A percentile compares a stretch with the other conserved stretches of the same genome.
phyloP scores from a whole-genome alignment of 164 flowering plant species.

The Litsea cubeba region DNA sequence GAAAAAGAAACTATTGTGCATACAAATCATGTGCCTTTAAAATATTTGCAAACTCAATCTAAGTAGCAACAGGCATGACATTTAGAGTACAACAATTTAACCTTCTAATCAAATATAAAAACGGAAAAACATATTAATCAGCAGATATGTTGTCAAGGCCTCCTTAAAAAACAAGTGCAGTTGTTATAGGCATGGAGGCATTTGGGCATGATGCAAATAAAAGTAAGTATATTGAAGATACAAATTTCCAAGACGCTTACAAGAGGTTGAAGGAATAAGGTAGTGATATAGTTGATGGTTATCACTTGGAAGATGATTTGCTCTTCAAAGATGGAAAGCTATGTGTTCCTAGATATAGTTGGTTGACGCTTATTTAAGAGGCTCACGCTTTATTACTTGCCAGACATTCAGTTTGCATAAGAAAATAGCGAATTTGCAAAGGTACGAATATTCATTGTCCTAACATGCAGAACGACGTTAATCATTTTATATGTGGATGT shows the following conservation, averaged over 20 bases:
- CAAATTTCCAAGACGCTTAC: background rate
- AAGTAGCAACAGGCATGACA: background rate
- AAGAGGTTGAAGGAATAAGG: background rate
- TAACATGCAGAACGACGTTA: background rate
- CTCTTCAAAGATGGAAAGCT: background rate
- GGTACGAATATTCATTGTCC: background rate
- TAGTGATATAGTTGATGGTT: background rate
- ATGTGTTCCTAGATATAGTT: background rate
- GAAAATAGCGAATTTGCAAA: background rate
- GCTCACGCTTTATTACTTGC: background rate
- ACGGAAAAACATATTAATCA: background rate
- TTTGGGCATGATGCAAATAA: background rate
- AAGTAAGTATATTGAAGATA: background rate
- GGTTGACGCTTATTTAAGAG: background rate
- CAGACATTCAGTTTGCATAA: background rate
- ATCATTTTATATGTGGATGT: background rate
- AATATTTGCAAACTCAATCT: background rate
- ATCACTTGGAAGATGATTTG: background rate
- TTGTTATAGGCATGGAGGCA: background rate
- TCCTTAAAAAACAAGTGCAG: background rate
- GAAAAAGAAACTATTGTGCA: background rate
- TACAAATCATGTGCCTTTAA: background rate
- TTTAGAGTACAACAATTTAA: background rate
- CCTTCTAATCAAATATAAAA: background rate
- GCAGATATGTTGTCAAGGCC: background rate